phyloP scores from a whole-genome alignment of 306 rosid species.

The Parietaria judaica region DNA sequence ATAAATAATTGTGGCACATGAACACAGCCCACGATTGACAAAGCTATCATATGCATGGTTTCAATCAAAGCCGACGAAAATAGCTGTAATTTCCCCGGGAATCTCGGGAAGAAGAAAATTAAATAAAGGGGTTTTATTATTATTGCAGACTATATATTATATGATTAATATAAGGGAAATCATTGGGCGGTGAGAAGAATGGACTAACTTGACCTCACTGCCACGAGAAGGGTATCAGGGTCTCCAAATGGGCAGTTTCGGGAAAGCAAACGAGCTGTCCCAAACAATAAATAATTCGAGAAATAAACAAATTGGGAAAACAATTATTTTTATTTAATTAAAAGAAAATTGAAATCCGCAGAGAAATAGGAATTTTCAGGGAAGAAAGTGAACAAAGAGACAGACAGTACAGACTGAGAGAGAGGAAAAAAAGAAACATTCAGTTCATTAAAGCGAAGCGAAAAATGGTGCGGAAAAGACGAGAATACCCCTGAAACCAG shows the following conservation, averaged over 20 bases:
- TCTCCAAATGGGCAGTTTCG: constrained; percentile 4
- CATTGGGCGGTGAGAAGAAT: constrained; percentile 10
- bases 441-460: constrained; percentile 22
- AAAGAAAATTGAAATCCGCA: not conserved
- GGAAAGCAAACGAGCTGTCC: not conserved
- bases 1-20: not conserved
- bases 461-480: constrained; percentile 4
- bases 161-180: not conserved
- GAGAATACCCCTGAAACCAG: constrained; percentile 7
- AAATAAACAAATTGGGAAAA: not conserved
- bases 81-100: constrained; percentile 25
- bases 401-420: not conserved
- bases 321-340: not conserved
- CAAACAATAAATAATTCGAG: not conserved
- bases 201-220: constrained; percentile 10
- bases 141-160: too few relatives aligned
- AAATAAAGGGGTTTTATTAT: not conserved
- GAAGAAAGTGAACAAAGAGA: constrained; percentile 8
- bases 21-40: constrained; percentile 25
- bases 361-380: constrained; percentile 11
- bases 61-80: constrained; percentile 17
- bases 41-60: constrained; percentile 24
- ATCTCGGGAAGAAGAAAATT: constrained; percentile 20
- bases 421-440: constrained; percentile 8
- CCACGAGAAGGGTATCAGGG: not conserved